Conservation (phyloP, 257 asterid species). For the Anisodus tanguticus region DNA sequence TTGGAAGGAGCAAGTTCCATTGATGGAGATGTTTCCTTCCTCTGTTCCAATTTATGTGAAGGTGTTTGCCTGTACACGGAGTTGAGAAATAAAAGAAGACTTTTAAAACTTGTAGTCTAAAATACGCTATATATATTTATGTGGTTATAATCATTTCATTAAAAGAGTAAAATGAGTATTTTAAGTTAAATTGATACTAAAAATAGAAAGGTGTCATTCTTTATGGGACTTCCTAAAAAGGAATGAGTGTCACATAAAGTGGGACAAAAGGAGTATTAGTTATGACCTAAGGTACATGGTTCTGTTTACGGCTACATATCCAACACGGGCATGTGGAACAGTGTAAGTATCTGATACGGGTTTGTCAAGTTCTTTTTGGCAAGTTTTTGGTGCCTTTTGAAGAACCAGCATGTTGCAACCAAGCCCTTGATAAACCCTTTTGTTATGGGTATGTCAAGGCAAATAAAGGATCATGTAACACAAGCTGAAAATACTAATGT, state of each 20-base stretch:
- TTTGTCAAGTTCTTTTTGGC: background rate
- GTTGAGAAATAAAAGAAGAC: too few species aligned
- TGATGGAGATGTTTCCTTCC: background rate
- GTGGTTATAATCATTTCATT: too few species aligned
- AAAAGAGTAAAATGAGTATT: too few species aligned
- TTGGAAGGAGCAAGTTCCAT: too few species aligned
- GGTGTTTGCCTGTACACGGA: too few species aligned
- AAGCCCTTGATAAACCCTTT: background rate
- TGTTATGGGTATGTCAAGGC: background rate
- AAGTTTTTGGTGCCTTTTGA: background rate
- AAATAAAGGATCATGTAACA: background rate
- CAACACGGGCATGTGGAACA: background rate
- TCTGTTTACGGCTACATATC: background rate
- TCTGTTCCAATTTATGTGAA: too few species aligned
- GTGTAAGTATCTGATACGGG: background rate
- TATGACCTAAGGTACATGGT: background rate
- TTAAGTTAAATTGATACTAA: too few species aligned
- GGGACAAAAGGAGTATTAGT: background rate
- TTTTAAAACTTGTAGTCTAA: too few species aligned
- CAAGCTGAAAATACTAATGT: background rate
- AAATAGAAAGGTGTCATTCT: too few species aligned
- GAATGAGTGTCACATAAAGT: background rate
- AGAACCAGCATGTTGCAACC: background rate
- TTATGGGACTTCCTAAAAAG: background rate
- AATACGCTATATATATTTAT: too few species aligned